Base-by-base conservation (phyloP, 1,284 basidiomycete species). In the Ustilago bromivora region DNA sequence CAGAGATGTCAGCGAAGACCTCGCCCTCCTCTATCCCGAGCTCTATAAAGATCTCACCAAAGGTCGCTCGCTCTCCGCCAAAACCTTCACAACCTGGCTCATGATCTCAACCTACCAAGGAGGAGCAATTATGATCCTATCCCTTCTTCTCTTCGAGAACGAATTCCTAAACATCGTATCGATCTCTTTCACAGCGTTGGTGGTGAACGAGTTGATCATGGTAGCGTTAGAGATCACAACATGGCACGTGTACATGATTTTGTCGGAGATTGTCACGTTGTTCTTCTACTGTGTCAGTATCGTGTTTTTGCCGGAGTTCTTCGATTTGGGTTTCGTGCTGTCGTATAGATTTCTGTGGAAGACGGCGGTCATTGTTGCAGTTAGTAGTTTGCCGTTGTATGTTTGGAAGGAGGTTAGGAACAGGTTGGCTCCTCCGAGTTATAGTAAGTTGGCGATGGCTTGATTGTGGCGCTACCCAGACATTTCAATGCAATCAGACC, bases 61-160 rank as follows among this genome's bases (percentile, higher is more conserved):
- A 55, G 82, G 83, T 11, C 72, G 79, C 19, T 76, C 96, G 69
- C 92, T 98, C 49, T 95, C 93, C 9, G 95, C 93, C 88, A 98
- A 97, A 88, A 99, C 96, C 0, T 99, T 99, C 89, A 98, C 98
- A 88, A 91, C 92, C 69, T 99, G 97, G 96, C 89, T 96, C 76
- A 95, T 96, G 91, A 96, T 98, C 84, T 96, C 94, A 82, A 89
- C 98, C 38, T 99, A 99, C 87, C 97, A 99, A 91, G 96, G 96
- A 70, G 94, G 95, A 19, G 94, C 95, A 1, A 99, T 99, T 87
- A 99, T 99, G 96, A 93, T 99, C 83, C 91, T 97, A 88, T 97
- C 94, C 0, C 90, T 99, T 12, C 90, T 98, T 1, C 89, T 99
- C 1, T 99, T 99, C 87, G 97, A 99, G 87, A 96, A 91, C 76